A percentile compares a stretch with the other conserved stretches of the same genome.
phyloP scores from a whole-genome alignment of 768 basidiomycete genomes.

The Suillus clintonianus region DNA sequence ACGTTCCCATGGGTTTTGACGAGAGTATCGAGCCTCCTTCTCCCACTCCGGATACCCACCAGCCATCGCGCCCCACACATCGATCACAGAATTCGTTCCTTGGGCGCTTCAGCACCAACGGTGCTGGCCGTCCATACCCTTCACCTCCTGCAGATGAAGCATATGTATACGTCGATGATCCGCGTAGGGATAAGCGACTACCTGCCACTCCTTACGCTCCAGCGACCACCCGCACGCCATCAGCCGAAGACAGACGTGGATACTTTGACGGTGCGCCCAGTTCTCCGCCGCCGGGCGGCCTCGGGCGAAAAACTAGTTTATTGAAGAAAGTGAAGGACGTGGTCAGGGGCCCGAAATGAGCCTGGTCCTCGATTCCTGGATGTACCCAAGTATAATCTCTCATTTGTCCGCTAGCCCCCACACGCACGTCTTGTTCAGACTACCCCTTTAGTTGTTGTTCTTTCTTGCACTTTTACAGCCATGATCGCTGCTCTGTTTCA shows the following conservation, averaged over 20 bases:
- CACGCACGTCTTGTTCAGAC: constrained; percentile 2
- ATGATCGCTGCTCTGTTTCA: neutral
- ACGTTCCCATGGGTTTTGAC: constrained; percentile 68
- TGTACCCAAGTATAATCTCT: constrained; percentile 10
- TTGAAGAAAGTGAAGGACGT: constrained; percentile 79
- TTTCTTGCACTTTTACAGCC: constrained; percentile 12
- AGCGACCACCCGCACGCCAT: constrained; percentile 21
- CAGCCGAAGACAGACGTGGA: constrained; percentile 34
- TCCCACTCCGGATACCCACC: constrained; percentile 39
- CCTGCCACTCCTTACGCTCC: constrained; percentile 42
- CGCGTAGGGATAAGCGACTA: constrained; percentile 55
- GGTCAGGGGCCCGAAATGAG: constrained; percentile 57
- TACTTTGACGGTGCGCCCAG: constrained; percentile 51
- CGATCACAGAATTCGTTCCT: constrained; percentile 74
- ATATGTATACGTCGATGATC: constrained; percentile 66
- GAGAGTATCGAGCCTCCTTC: constrained; percentile 44
- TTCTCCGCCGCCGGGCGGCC: constrained; percentile 42
- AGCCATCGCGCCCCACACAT: constrained; percentile 58
- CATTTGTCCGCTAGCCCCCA: constrained; percentile 7
- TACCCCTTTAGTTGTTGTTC: constrained; percentile 6
- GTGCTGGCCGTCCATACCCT: constrained; percentile 37
- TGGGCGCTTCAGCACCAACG: constrained; percentile 54
- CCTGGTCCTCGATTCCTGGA: constrained; percentile 5
- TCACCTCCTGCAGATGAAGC: constrained; percentile 46
- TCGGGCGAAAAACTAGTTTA: constrained; percentile 75